phyloP scores from a whole-genome alignment of 805 yeast species.

The Vanderwaltozyma tropicalis region DNA sequence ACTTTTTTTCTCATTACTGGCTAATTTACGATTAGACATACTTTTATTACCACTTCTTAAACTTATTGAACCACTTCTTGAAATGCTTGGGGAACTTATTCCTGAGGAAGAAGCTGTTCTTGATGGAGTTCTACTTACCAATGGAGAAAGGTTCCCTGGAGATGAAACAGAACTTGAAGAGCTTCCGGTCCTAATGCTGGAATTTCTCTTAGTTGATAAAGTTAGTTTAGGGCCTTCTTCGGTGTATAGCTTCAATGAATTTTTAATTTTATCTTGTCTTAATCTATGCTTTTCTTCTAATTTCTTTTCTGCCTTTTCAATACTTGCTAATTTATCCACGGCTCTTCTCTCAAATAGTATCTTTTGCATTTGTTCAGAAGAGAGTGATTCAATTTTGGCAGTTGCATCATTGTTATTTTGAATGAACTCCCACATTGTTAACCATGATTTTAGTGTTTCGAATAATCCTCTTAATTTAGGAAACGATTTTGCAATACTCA shows the following conservation, averaged over 20 bases:
- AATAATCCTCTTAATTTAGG: conserved; percentile 9
- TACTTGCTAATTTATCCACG: conserved; percentile 12
- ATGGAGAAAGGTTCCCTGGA: background rate
- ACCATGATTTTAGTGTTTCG: conserved; percentile 10
- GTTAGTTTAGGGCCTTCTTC: background rate
- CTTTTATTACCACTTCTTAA: background rate
- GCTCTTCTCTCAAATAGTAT: conserved; percentile 22
- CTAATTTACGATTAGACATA: background rate
- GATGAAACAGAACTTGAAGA: conserved; percentile 7
- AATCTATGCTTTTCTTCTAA: conserved; percentile 1
- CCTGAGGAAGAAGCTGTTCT: background rate
- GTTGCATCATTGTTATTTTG: conserved; percentile 9
- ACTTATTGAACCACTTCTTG: conserved; percentile 12
- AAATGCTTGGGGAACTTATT: conserved; percentile 10
- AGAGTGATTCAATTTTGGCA: conserved; percentile 7
- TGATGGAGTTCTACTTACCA: background rate
- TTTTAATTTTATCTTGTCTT: background rate
- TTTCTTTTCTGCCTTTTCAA: conserved; percentile 8
- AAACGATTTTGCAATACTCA: conserved; percentile 7
- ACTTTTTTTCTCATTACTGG: conserved; percentile 2
- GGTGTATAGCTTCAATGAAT: background rate
- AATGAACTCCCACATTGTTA: conserved; percentile 18
- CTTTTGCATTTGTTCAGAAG: conserved; percentile 10
- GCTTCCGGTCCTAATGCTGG: conserved; percentile 5
- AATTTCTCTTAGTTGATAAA: background rate